Evolutionary conservation across 768 basidiomycete genomes (phyloP), one percentile per base, ranked within the genome.

Genomic region (Leucosporidium yakuticum): DNA sequence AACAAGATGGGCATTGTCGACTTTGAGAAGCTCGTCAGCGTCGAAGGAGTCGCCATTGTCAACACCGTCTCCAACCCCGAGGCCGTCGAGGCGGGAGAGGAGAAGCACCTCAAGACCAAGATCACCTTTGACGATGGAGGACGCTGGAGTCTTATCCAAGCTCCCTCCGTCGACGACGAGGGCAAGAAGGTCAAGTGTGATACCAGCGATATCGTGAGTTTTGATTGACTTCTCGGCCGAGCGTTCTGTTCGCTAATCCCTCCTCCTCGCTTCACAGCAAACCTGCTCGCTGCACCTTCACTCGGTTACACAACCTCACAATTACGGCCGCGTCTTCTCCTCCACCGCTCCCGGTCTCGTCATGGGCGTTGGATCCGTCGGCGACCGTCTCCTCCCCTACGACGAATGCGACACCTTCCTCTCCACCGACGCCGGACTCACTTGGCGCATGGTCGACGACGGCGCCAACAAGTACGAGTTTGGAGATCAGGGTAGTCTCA

Each of bases 381-480:
- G 95, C 3, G 79, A 83, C 27, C 78, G 80, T 19, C 81, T 97
- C 12, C 77, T 81, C 23, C 80, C 85, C 0, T 97, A 97, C 74
- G 86, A 88, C 53, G 87, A 96, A 48, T 87, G 89, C 75, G 91
- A 96, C 74, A 97, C 95, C 0, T 99, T 96, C 82, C 77, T 98
- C 68, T 94, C 91, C 73, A 88, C 83, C 0, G 91, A 99, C 75
- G 93, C 87, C 0, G 96, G 96, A 1, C 73, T 92, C 20, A 85
- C 85, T 8, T 99, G 96, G 95, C 80, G 75, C 29, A 91, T 91
- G 88, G 83, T 87, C 15, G 81, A 81, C 53, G 80, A 79, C 62
- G 86, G 87, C 29, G 89, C 95, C 0, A 87, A 91, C 77, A 92
- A 93, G 79, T 97, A 97, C 75, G 94, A 98, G 79, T 94, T 98